Base-by-base conservation (phyloP, 176 grass and related monocot species). In the Phoenix dactylifera region DNA sequence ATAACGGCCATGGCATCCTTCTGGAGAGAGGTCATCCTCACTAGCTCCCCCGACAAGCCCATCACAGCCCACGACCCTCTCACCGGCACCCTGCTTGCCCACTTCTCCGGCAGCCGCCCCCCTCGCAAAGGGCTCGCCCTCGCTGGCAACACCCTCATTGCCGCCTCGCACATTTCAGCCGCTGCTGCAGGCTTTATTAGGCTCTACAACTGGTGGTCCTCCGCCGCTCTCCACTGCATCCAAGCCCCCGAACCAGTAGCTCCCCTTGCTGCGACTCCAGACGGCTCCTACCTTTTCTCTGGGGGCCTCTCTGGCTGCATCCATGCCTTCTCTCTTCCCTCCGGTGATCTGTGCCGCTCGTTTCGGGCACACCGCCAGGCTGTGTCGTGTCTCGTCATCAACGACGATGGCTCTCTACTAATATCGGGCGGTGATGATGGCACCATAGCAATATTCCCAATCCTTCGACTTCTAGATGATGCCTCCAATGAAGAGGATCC, bases 381-480 rank as follows among this genome's bases (percentile, higher is more conserved):
- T 0, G 63, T 82, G 19, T 72, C 68, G 2, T 64, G 63, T 30
- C 63, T 82, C 6, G 35, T 12, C 4, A 18, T 82, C 63, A 77
- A 49, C 51, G 68, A 72, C 16, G 63, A 82, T 24, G 56, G 73
- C 51, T 76, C 79, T 6, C 57, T 82, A 3, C 50, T 82, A 4
- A 17, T 82, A 62, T 76, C 62, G 18, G 30, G 68, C 1, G 50
- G 62, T 5, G 63, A 77, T 5, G 57, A 77, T n/a, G 73, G 56
- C 25, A 51, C 3, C 23, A 22, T 82, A 3, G 63, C 52, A 7
- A 51, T 60, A 22, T 77, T 72, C 68, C 25, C 26, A 1, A 54
- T 83, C 22, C 6, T 72, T 24, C 3, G 29, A 0, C 26, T 82
- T 50, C 63, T 77, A 9, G 69, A 77, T 39, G 58, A 17, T 3